phyloP scores from a whole-genome alignment of 805 yeast genomes.

The Candida yuanshanica region DNA sequence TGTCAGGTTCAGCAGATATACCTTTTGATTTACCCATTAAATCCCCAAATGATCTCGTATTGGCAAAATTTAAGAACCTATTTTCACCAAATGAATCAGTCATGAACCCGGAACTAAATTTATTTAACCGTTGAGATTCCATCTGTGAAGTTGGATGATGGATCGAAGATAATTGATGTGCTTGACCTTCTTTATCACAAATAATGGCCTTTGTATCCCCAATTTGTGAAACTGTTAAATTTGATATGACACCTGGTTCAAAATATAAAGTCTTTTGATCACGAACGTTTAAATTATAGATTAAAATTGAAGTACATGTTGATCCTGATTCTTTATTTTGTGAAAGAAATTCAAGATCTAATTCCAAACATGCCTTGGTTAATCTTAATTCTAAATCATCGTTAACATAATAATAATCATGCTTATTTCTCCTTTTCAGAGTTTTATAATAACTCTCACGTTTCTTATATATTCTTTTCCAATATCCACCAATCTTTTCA shows the following conservation, averaged over 20 bases:
- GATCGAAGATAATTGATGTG: constrained; percentile 68
- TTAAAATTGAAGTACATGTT: constrained; percentile 61
- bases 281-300: constrained; percentile 39
- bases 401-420: constrained; percentile 11
- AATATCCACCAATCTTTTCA: constrained; percentile 65
- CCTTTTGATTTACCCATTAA: constrained; percentile 74
- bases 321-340: constrained; percentile 42
- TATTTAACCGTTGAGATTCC: constrained; percentile 68
- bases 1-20: constrained; percentile 88
- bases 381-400: constrained; percentile 61
- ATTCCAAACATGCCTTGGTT: constrained; percentile 55
- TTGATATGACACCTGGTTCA: constrained; percentile 59
- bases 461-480: constrained; percentile 69
- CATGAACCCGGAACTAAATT: constrained; percentile 56
- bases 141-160: constrained; percentile 86
- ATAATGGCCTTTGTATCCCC: constrained; percentile 88
- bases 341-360: constrained; percentile 57
- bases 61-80: constrained; percentile 74
- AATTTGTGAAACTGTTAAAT: constrained; percentile 76
- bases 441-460: constrained; percentile 30
- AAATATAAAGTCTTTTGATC: constrained; percentile 32
- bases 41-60: constrained; percentile 94
- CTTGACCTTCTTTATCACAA: constrained; percentile 77
- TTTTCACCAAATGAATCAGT: constrained; percentile 93
- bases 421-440: constrained; percentile 23